These are phyloP conservation scores for Hanseniaspora vineae DNA, from an alignment of 805 yeast species.

Conservation along the genomic window DNA sequence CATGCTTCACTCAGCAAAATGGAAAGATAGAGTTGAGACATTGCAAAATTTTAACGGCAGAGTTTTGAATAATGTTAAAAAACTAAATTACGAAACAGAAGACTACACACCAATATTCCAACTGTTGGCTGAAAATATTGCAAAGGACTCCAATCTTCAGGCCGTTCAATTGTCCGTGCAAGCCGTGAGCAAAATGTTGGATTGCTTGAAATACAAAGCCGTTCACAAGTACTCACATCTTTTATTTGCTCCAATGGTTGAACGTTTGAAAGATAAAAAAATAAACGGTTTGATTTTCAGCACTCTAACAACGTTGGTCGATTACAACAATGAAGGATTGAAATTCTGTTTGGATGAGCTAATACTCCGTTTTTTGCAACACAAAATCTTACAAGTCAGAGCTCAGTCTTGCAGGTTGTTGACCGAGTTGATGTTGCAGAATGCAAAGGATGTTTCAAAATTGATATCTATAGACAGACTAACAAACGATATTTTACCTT, in stretches of 20 bases:
- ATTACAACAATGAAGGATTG: conserved; percentile 32
- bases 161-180: conserved; percentile 73
- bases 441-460: conserved; percentile 1
- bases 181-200: conserved; percentile 45
- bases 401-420: conserved; percentile 57
- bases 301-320: conserved; percentile 8
- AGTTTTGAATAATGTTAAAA: conserved; percentile 40
- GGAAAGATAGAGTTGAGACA: conserved; percentile 89
- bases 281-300: conserved; percentile 58
- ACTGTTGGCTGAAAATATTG: conserved; percentile 50
- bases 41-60: conserved; percentile 44
- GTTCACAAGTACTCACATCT: conserved; percentile 26
- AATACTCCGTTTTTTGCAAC: conserved; percentile 23
- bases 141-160: conserved; percentile 76
- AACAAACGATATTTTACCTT: conserved; percentile 31
- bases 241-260: conserved; percentile 55
- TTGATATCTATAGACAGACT: conserved; percentile 4
- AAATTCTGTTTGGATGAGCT: conserved; percentile 47
- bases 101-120: conserved; percentile 59
- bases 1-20: conserved; percentile 48
- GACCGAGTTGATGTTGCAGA: conserved; percentile 44
- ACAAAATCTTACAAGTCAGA: conserved; percentile 75
- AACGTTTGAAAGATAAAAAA: conserved; percentile 70
- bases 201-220: conserved; percentile 41
- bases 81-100: conserved; percentile 33